phyloP scores from a whole-genome alignment of 202 grass and related monocot genomes.

The Setaria viridis region DNA sequence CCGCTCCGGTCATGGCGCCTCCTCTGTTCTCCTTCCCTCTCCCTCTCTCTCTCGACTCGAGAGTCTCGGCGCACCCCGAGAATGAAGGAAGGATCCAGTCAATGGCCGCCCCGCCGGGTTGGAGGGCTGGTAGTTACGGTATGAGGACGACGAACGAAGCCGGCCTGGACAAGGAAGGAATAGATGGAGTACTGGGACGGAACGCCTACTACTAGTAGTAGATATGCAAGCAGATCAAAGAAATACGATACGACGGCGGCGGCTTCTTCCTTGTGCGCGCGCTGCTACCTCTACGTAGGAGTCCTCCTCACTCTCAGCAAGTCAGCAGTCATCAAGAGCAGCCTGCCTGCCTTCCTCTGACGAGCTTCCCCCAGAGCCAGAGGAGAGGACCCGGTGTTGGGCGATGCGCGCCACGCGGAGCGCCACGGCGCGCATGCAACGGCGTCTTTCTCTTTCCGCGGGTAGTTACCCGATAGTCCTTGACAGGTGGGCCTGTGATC shows the following conservation, averaged over 20 bases:
- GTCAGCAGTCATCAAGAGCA: background rate
- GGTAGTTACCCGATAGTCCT: no score
- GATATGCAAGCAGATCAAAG: background rate
- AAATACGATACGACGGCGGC: background rate
- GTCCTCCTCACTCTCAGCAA: background rate
- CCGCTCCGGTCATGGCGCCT: slow-evolving; percentile 42
- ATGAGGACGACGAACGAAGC: background rate
- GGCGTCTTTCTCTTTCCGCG: background rate
- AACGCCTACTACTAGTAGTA: background rate
- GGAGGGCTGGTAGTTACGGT: background rate
- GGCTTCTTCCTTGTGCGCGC: background rate
- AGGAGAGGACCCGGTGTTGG: background rate
- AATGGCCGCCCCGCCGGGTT: background rate
- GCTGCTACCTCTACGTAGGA: background rate
- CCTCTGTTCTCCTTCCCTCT: background rate
- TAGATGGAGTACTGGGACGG: background rate
- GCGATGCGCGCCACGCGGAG: slow-evolving; percentile 22
- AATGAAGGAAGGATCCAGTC: background rate
- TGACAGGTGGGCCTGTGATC: background rate
- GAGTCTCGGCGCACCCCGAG: background rate
- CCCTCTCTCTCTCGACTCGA: background rate
- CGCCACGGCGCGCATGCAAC: background rate
- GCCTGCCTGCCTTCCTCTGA: no score
- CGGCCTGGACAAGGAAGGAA: slow-evolving; percentile 28
- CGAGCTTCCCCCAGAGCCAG: no score